phyloP scores from a whole-genome alignment of 306 rosid species.

The Vicia faba region DNA sequence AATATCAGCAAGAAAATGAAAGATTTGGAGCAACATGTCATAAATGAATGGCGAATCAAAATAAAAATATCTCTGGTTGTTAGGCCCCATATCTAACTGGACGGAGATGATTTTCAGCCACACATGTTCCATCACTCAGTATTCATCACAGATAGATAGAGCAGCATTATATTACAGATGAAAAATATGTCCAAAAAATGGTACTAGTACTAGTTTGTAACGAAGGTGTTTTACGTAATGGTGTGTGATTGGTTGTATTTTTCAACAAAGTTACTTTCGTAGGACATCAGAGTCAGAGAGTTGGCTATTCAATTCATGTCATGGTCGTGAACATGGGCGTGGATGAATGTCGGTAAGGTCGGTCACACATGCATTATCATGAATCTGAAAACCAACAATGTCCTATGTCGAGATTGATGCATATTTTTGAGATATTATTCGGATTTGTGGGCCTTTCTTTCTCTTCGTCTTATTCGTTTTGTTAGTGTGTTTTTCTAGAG shows the following conservation, averaged over 20 bases:
- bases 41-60: slow-evolving; percentile 5
- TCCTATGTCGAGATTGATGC: neutral
- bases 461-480: neutral
- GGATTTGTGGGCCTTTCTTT: slow-evolving; percentile 37
- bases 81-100: neutral
- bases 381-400: slow-evolving; percentile 14
- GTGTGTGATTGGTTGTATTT: slow-evolving; percentile 6
- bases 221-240: slow-evolving; percentile 15
- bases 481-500: neutral
- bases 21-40: slow-evolving; percentile 33
- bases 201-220: neutral
- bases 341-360: slow-evolving; percentile 33
- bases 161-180: neutral
- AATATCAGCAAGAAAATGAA: slow-evolving; percentile 7
- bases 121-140: slow-evolving; percentile 31
- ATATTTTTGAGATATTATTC: slow-evolving; percentile 35
- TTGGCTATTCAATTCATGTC: neutral
- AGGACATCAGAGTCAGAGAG: neutral
- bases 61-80: neutral
- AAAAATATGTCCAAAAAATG: neutral
- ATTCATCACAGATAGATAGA: neutral
- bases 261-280: neutral
- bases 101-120: slow-evolving; percentile 27
- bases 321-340: slow-evolving; percentile 24
- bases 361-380: slow-evolving; percentile 22